Conservation (phyloP, 495 filamentous ascomycete species). For the Arthonia radiata region DNA sequence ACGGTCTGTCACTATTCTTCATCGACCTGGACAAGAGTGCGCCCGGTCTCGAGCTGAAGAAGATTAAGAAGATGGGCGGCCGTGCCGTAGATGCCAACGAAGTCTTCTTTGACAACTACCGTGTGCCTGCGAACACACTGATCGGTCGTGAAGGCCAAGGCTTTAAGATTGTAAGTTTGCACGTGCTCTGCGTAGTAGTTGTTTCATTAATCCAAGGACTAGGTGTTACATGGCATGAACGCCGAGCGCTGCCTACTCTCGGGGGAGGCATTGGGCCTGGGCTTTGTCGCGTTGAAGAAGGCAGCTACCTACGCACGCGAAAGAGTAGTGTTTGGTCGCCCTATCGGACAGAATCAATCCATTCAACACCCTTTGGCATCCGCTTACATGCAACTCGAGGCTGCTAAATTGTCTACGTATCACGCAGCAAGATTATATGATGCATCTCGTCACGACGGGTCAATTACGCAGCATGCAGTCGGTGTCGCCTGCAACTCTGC, state of each 20-base stretch:
- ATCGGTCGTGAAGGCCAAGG: constrained; percentile 48
- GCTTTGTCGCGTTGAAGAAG: constrained; percentile 42
- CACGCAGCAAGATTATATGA: constrained; percentile 56
- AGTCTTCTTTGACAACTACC: constrained; percentile 58
- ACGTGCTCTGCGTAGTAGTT: neutral
- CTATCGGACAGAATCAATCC: constrained; percentile 52
- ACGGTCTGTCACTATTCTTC: constrained; percentile 54
- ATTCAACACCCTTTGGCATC: constrained; percentile 52
- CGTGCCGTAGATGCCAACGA: constrained; percentile 62
- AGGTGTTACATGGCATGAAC: constrained; percentile 62
- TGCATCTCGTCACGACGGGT: constrained; percentile 22
- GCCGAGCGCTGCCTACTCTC: constrained; percentile 55
- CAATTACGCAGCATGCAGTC: constrained; percentile 33
- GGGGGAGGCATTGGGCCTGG: constrained; percentile 53
- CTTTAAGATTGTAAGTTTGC: constrained; percentile 30
- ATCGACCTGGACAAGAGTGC: constrained; percentile 38
- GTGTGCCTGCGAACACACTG: constrained; percentile 29
- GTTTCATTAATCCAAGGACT: neutral
- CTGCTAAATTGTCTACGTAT: constrained; percentile 54
- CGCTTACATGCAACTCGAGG: constrained; percentile 56
- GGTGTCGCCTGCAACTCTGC: constrained; percentile 53
- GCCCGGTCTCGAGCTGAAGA: constrained; percentile 34
- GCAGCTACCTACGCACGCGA: constrained; percentile 43
- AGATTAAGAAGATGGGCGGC: constrained; percentile 64
- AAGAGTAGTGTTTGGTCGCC: constrained; percentile 40